These are phyloP conservation scores for Phytomonas francai DNA, from an alignment of 208 protist species.

Conservation along the genomic window DNA sequence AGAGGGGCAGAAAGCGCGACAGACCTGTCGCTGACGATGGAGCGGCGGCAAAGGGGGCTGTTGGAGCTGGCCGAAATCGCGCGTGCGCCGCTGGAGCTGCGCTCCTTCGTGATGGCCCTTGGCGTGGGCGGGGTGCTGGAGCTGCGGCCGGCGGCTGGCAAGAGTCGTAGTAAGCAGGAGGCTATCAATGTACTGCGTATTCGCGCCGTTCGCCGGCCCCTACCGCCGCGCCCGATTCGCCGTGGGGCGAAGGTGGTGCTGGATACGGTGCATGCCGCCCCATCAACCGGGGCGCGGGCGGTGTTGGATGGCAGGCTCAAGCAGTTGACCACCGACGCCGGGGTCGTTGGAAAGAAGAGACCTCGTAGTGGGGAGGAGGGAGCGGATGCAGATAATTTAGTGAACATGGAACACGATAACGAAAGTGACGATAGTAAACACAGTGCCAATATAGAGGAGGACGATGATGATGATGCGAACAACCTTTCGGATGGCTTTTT, in stretches of 20 bases:
- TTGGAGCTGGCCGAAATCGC: neutral
- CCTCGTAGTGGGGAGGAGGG: neutral
- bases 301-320: neutral
- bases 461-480: slow-evolving; percentile 33
- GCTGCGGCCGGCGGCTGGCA: neutral
- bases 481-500: slow-evolving; percentile 30
- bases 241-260: slow-evolving; percentile 63
- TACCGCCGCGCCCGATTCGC: slow-evolving; percentile 41
- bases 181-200: slow-evolving; percentile 26
- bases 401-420: no score
- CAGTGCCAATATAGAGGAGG: neutral
- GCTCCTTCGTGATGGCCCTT: neutral
- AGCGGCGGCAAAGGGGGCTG: neutral
- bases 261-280: neutral
- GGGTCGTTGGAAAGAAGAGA: neutral
- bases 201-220: slow-evolving; percentile 28
- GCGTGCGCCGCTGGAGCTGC: neutral
- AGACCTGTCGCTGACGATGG: neutral
- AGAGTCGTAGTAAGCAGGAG: slow-evolving; percentile 14
- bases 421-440: neutral
- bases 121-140: neutral
- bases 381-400: neutral
- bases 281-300: neutral
- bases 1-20: neutral
- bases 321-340: neutral